phyloP scores from a whole-genome alignment of 2,329 filamentous ascomycete genomes.

The Rhinocladiella similis region DNA sequence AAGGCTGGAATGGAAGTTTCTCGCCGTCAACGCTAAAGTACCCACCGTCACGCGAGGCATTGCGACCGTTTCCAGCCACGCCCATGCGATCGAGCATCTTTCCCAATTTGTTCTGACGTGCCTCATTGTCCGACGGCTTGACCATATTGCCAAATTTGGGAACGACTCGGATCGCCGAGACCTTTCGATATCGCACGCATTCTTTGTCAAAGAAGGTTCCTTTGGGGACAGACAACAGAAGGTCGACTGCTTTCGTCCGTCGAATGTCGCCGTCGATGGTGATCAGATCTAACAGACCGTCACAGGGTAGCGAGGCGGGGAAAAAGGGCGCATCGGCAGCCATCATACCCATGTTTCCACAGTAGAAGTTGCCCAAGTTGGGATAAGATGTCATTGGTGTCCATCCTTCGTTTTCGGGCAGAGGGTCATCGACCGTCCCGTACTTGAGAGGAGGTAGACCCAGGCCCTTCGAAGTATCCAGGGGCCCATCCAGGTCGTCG shows the following conservation, averaged over 20 bases:
- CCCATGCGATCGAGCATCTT: conserved; percentile 8
- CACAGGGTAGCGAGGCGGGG: conserved; percentile 74
- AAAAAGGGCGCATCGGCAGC: conserved; percentile 85
- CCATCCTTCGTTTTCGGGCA: conserved; percentile 76
- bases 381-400: conserved; percentile 66
- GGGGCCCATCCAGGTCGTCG: conserved; percentile 34
- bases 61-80: neutral
- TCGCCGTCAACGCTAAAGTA: conserved; percentile 96
- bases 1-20: conserved; percentile 78
- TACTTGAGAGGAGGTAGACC: conserved; percentile 74
- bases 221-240: conserved; percentile 70
- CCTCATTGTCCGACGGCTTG: conserved; percentile 20
- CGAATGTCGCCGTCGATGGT: conserved; percentile 75
- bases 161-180: conserved; percentile 81
- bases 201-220: conserved; percentile 78
- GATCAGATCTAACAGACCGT: conserved; percentile 84
- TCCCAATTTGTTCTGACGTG: conserved; percentile 6
- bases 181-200: conserved; percentile 77
- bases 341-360: conserved; percentile 94
- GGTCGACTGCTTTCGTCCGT: conserved; percentile 63
- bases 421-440: conserved; percentile 73
- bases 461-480: conserved; percentile 22
- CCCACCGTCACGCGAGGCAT: conserved; percentile 62
- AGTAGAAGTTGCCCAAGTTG: conserved; percentile 88
- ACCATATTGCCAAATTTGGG: conserved; percentile 52